Percentiles rank a stretch among this genome's conserved stretches.
phyloP scores from a whole-genome alignment of 2,329 filamentous ascomycete species.

The Nemania diffusa region DNA sequence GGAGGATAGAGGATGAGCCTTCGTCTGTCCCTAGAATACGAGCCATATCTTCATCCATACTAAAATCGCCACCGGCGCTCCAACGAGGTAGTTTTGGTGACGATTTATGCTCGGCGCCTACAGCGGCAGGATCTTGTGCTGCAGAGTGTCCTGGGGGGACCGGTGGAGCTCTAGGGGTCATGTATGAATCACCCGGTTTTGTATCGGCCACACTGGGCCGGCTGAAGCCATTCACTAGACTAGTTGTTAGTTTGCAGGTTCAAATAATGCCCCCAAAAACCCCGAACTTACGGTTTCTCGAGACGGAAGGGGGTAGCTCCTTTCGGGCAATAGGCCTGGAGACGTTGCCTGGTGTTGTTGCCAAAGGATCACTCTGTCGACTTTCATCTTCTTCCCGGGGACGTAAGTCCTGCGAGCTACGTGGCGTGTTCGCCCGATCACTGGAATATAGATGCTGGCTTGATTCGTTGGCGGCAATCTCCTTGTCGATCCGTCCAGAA shows the following conservation, averaged over 20 bases:
- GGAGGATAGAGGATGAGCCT: slow-evolving; percentile 80
- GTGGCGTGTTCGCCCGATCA: slow-evolving; percentile 57
- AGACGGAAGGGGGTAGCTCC: slow-evolving; percentile 62
- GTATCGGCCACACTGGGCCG: slow-evolving; percentile 50
- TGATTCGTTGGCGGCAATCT: slow-evolving; percentile 47
- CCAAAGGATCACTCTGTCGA: slow-evolving; percentile 58
- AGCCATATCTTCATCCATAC: slow-evolving; percentile 94
- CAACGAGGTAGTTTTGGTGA: slow-evolving; percentile 77
- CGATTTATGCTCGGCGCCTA: slow-evolving; percentile 56
- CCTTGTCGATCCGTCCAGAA: slow-evolving; percentile 53
- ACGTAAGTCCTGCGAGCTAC: slow-evolving; percentile 69
- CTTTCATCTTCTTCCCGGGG: slow-evolving; percentile 64
- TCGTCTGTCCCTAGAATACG: slow-evolving; percentile 85
- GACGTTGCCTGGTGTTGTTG: slow-evolving; percentile 52
- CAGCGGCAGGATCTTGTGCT: slow-evolving; percentile 61
- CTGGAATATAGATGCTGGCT: slow-evolving; percentile 49
- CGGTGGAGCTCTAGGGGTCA: slow-evolving; percentile 67
- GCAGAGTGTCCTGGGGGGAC: slow-evolving; percentile 58
- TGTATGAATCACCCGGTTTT: slow-evolving; percentile 64
- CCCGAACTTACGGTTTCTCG: slow-evolving; percentile 58
- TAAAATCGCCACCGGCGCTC: slow-evolving; percentile 87
- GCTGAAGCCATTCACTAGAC: slow-evolving; percentile 53
- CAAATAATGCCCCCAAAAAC: neutral
- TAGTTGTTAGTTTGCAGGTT: slow-evolving; percentile 35
- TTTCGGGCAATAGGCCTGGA: slow-evolving; percentile 70